Percentiles rank a stretch among this genome's conserved stretches.
Conservation (phyloP, 1,284 basidiomycete species). For the Apiotrichum porosum region DNA sequence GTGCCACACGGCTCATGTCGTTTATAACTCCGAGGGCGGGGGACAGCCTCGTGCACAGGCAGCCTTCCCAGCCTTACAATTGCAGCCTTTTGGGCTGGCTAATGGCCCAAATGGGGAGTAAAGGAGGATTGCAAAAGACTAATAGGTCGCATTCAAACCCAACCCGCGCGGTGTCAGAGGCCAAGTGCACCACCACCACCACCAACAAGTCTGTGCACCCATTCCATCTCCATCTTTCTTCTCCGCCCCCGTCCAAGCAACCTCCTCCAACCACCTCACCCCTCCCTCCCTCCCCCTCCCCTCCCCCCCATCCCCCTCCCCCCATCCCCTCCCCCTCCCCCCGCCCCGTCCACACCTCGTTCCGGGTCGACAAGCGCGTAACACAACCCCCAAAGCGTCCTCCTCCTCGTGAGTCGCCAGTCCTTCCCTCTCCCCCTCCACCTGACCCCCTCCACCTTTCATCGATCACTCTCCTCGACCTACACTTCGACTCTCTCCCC, state of each 20-base stretch:
- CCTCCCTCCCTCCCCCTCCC: neutral
- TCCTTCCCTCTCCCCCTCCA: conserved; percentile 7
- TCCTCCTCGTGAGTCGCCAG: conserved; percentile 5
- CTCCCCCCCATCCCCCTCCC: neutral
- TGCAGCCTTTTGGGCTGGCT: too few species aligned
- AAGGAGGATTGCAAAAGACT: too few species aligned
- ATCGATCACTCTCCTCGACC: neutral
- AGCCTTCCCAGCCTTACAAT: too few species aligned
- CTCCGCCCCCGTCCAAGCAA: neutral
- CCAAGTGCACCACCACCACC: neutral
- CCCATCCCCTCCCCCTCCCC: neutral
- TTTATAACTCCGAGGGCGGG: too few species aligned
- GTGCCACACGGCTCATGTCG: too few species aligned
- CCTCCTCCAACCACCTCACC: neutral
- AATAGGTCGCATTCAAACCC: too few species aligned
- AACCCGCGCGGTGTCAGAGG: too few species aligned
- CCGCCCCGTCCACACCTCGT: neutral
- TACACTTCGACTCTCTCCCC: neutral
- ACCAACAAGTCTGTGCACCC: neutral
- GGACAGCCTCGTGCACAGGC: too few species aligned
- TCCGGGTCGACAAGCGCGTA: neutral
- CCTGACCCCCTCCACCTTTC: conserved; percentile 9
- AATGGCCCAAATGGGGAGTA: too few species aligned
- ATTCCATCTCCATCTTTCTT: too few species aligned
- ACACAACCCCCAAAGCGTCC: neutral